Percentiles rank a stretch among this genome's conserved stretches.
phyloP scores from a whole-genome alignment of 2,329 filamentous ascomycete genomes.

The Thelonectria rubi region DNA sequence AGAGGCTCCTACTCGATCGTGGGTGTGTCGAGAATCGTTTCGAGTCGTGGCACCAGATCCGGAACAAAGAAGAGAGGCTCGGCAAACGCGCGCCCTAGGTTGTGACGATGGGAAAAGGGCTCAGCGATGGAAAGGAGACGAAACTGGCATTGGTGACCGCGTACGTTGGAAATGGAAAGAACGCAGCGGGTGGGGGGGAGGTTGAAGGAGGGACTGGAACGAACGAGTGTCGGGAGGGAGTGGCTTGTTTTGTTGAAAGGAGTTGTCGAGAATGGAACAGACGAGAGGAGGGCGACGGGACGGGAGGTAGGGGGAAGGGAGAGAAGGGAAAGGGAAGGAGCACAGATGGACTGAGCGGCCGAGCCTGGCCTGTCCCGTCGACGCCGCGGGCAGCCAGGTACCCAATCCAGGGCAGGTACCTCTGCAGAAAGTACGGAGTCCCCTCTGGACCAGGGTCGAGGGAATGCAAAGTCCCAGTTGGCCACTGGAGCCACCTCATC shows the following conservation, averaged over 20 bases:
- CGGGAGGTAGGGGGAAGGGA: slow-evolving; percentile 33
- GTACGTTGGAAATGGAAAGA: slow-evolving; percentile 32
- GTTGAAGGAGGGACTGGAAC: slow-evolving; percentile 54
- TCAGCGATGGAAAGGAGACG: slow-evolving; percentile 35
- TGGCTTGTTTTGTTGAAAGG: slow-evolving; percentile 54
- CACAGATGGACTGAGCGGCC: slow-evolving; percentile 16
- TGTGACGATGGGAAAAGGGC: slow-evolving; percentile 27
- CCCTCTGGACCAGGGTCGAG: slow-evolving; percentile 23
- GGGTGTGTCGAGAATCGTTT: slow-evolving; percentile 22
- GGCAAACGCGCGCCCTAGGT: slow-evolving; percentile 26
- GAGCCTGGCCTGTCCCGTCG: neutral
- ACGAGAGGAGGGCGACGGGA: slow-evolving; percentile 34
- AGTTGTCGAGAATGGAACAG: slow-evolving; percentile 41
- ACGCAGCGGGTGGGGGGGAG: slow-evolving; percentile 42
- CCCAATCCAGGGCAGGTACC: slow-evolving; percentile 1
- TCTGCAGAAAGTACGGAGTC: neutral
- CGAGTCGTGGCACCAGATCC: slow-evolving; percentile 31
- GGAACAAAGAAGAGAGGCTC: slow-evolving; percentile 34
- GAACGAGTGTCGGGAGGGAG: slow-evolving; percentile 49
- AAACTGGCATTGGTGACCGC: slow-evolving; percentile 33
- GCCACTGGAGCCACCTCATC: slow-evolving; percentile 14
- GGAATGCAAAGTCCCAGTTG: slow-evolving; percentile 23
- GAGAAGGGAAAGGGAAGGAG: slow-evolving; percentile 25
- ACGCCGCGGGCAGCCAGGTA: slow-evolving; percentile 6
- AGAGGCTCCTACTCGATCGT: slow-evolving; percentile 27